Percentiles rank a stretch among this genome's conserved stretches.
Evolutionary conservation across 208 protist species (phyloP).

Genomic region (Trypanosoma melophagium): DNA sequence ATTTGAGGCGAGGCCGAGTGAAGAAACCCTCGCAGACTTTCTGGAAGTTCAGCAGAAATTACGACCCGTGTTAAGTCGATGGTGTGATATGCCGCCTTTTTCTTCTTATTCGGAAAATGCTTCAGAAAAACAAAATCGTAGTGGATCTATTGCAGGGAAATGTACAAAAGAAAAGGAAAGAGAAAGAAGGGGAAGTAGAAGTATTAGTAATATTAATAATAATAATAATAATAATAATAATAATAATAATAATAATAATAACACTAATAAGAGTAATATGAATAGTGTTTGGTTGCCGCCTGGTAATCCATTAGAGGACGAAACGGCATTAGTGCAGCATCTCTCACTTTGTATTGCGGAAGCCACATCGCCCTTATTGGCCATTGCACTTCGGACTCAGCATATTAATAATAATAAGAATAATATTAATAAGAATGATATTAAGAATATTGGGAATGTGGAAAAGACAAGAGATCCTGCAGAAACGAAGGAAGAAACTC

Average conservation of each 20-base stretch:
- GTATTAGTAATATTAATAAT: constrained; percentile 4
- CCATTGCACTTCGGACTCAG: background rate
- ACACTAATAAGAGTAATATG: background rate
- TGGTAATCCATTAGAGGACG: constrained; percentile 22
- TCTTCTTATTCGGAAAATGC: too few relatives aligned
- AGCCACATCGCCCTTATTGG: constrained; percentile 13
- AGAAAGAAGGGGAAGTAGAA: background rate
- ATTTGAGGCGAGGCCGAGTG: constrained; percentile 17
- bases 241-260: constrained; percentile 7
- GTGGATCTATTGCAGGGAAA: too few relatives aligned
- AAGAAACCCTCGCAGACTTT: constrained; percentile 23
- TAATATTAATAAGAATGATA: background rate
- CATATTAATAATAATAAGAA: too few relatives aligned
- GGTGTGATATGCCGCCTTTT: too few relatives aligned
- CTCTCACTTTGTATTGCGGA: constrained; percentile 27
- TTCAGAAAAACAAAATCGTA: too few relatives aligned
- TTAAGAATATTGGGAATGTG: background rate
- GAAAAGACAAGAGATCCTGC: background rate
- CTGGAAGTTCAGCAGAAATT: constrained; percentile 7
- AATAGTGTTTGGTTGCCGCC: constrained; percentile 1
- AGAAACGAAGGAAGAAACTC: too few relatives aligned
- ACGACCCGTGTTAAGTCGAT: background rate
- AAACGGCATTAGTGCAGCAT: constrained; percentile 10
- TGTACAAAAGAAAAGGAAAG: background rate
- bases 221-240: background rate